phyloP scores from a whole-genome alignment of 2,329 filamentous ascomycete species.

The Claviceps purpurea region DNA sequence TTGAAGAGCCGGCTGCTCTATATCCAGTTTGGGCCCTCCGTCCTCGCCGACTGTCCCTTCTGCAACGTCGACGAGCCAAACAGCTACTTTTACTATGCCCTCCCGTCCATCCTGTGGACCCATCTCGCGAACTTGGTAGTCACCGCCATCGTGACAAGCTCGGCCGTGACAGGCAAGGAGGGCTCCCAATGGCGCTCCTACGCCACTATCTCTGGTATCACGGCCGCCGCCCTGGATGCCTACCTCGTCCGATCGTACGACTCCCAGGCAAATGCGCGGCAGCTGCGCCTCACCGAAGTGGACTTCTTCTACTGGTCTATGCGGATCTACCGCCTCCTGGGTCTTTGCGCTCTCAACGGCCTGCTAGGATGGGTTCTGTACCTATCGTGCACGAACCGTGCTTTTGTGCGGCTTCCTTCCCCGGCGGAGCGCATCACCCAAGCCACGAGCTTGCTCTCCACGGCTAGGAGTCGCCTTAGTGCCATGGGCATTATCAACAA shows the following conservation, averaged over 20 bases:
- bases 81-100: slow-evolving; percentile 67
- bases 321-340: slow-evolving; percentile 47
- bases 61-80: slow-evolving; percentile 57
- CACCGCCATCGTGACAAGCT: slow-evolving; percentile 61
- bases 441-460: slow-evolving; percentile 41
- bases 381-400: slow-evolving; percentile 66
- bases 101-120: slow-evolving; percentile 59
- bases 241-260: slow-evolving; percentile 54
- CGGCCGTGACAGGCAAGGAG: slow-evolving; percentile 47
- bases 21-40: slow-evolving; percentile 65
- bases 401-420: slow-evolving; percentile 50
- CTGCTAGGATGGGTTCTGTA: slow-evolving; percentile 54
- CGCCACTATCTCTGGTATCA: slow-evolving; percentile 50
- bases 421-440: slow-evolving; percentile 54
- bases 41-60: slow-evolving; percentile 66
- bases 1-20: slow-evolving; percentile 67
- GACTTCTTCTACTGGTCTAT: slow-evolving; percentile 62
- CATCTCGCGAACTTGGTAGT: slow-evolving; percentile 67
- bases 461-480: slow-evolving; percentile 51
- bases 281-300: slow-evolving; percentile 47
- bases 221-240: slow-evolving; percentile 49
- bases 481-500: slow-evolving; percentile 69
- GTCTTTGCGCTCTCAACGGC: slow-evolving; percentile 51
- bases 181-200: slow-evolving; percentile 55
- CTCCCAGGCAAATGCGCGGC: slow-evolving; percentile 48